Conservation (phyloP, 1,284 basidiomycete species). For the Ustilago cynodontis region DNA sequence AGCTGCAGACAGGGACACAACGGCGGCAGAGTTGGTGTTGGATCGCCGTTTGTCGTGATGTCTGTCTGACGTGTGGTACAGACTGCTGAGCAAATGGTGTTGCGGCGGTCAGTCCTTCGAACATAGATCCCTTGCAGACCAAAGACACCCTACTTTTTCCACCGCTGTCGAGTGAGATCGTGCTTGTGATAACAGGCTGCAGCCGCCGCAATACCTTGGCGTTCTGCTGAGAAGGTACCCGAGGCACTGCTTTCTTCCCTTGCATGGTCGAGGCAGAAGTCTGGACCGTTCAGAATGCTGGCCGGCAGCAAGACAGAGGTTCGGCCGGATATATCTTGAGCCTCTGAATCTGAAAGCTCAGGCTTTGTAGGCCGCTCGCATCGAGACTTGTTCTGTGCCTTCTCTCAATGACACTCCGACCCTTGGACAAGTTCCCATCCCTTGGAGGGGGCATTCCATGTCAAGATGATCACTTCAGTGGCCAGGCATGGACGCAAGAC, state of each 20-base stretch:
- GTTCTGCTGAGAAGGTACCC: neutral
- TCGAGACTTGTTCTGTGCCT: no score
- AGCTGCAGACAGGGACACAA: neutral
- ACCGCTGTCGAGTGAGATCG: neutral
- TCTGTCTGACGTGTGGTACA: neutral
- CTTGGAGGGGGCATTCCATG: no score
- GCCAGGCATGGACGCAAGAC: no score
- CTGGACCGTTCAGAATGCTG: neutral
- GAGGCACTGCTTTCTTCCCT: neutral
- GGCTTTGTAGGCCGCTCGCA: no score
- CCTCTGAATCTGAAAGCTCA: no score
- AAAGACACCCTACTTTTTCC: neutral
- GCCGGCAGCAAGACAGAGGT: neutral
- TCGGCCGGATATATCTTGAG: neutral
- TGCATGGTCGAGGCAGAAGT: neutral
- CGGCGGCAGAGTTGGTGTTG: slow-evolving; percentile 15
- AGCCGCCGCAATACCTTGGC: neutral
- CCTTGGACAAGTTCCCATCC: no score
- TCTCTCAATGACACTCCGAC: no score
- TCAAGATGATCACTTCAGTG: no score
- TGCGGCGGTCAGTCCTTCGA: no score
- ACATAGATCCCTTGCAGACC: neutral
- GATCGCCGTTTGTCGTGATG: slow-evolving; percentile 4
- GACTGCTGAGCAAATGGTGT: no score
- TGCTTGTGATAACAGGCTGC: neutral